These are phyloP conservation scores for Didymella lethalis DNA, from an alignment of 2,329 filamentous ascomycete genomes.

Conservation along the genomic window DNA sequence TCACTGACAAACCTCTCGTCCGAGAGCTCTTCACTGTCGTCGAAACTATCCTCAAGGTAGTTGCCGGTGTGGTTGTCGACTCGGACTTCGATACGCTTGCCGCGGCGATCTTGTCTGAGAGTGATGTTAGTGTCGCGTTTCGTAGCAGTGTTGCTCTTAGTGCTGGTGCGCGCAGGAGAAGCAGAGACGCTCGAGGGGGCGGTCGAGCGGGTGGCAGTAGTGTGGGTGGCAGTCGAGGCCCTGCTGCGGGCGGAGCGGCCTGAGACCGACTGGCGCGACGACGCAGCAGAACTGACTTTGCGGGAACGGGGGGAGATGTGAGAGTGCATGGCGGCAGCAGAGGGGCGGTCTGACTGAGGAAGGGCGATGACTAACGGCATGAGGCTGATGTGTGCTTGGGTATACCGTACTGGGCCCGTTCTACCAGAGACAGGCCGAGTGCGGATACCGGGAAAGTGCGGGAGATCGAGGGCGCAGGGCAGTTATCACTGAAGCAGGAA, in stretches of 20 bases:
- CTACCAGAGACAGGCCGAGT: conserved; percentile 52
- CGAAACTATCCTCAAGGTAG: conserved; percentile 31
- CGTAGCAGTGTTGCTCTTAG: conserved; percentile 20
- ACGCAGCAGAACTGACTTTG: conserved; percentile 15
- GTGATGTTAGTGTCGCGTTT: conserved; percentile 50
- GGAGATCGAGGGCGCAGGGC: conserved; percentile 31
- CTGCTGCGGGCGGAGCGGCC: conserved; percentile 40
- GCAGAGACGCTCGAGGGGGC: conserved; percentile 43
- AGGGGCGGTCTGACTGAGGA: conserved; percentile 32
- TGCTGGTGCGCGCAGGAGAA: conserved; percentile 36
- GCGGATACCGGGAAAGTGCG: conserved; percentile 33
- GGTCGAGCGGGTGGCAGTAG: conserved; percentile 32
- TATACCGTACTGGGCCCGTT: conserved; percentile 48
- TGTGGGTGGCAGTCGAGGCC: conserved; percentile 36
- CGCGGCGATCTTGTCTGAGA: conserved; percentile 42
- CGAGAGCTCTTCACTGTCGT: conserved; percentile 24
- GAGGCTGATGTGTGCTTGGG: conserved; percentile 43
- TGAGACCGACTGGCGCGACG: conserved; percentile 42
- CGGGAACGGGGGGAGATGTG: conserved; percentile 8
- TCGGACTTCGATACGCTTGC: conserved; percentile 47
- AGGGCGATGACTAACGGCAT: conserved; percentile 55
- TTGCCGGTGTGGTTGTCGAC: conserved; percentile 50
- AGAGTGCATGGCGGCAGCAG: conserved; percentile 19
- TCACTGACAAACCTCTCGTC: conserved; percentile 21
- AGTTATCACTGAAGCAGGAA: conserved; percentile 25